These are phyloP conservation scores for Cetraspora pellucida DNA, from an alignment of 192 early-diverging fungal species.

Conservation along the genomic window DNA sequence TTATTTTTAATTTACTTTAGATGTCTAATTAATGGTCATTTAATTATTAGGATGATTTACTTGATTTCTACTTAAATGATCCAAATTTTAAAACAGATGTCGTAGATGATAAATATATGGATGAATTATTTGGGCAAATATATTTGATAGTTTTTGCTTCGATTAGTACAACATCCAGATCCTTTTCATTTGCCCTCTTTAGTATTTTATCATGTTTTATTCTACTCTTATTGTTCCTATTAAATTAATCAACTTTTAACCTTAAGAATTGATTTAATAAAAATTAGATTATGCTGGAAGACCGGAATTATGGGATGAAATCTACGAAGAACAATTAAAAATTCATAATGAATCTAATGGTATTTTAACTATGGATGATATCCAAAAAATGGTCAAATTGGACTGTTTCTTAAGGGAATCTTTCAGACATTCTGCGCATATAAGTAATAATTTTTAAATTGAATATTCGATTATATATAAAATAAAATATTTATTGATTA, in stretches of 20 bases:
- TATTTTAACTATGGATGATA: neutral
- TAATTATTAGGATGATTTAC: neutral
- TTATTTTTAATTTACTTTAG: too few relatives aligned
- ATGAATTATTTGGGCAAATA: neutral
- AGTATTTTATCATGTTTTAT: neutral
- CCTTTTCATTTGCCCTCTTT: neutral
- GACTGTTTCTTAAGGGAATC: conserved; percentile 10
- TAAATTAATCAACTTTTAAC: too few relatives aligned
- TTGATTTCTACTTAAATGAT: neutral
- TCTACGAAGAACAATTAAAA: neutral
- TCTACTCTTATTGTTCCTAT: neutral
- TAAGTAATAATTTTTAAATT: neutral
- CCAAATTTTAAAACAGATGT: neutral
- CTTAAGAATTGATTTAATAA: neutral
- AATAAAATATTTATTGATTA: neutral
- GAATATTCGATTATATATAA: neutral
- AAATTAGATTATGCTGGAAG: neutral
- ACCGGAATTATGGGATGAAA: conserved; percentile 9
- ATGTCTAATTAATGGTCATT: neutral
- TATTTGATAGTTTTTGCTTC: neutral
- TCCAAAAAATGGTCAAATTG: conserved; percentile 11
- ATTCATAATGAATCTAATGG: neutral
- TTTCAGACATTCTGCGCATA: neutral
- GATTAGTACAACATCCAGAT: neutral
- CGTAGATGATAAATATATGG: neutral